Conservation (phyloP, 140 eudicot species). For the Cichorium intybus region DNA sequence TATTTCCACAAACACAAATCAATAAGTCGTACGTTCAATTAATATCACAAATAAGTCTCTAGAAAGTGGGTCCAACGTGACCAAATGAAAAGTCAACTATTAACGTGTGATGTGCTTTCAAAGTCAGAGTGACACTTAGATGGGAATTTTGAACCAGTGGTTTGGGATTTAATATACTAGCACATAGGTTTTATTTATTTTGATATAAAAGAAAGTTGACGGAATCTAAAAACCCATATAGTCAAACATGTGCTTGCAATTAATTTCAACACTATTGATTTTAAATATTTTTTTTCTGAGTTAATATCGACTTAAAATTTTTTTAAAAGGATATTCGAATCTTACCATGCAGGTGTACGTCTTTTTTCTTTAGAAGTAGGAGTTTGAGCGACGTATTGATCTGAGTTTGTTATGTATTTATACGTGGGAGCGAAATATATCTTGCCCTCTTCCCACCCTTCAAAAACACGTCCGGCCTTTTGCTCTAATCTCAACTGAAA, state of each 20-base stretch:
- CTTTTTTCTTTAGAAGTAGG: constrained; percentile 59
- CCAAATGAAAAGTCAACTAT: constrained; percentile 24
- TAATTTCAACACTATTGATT: not conserved
- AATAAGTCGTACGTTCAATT: not conserved
- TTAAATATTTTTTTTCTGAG: not conserved
- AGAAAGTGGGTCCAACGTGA: not conserved
- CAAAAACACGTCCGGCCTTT: constrained; percentile 64
- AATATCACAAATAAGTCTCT: not conserved
- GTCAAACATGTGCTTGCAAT: constrained; percentile 24
- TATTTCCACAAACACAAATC: constrained; percentile 20
- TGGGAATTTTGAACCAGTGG: constrained; percentile 25
- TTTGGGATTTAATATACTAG: constrained; percentile 22
- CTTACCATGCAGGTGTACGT: constrained; percentile 91
- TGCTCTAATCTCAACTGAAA: constrained; percentile 73
- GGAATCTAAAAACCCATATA: constrained; percentile 4
- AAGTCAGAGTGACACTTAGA: constrained; percentile 27
- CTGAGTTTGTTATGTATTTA: constrained; percentile 62
- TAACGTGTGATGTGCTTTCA: constrained; percentile 6
- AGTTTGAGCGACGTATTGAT: constrained; percentile 52
- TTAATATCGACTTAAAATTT: not conserved
- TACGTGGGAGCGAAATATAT: constrained; percentile 83
- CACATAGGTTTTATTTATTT: constrained; percentile 3
- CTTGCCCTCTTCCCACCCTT: constrained; percentile 87
- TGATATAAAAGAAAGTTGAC: constrained; percentile 13
- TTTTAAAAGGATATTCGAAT: not conserved